phyloP scores from a whole-genome alignment of 305 asterid species.

The Petunia hybrid region DNA sequence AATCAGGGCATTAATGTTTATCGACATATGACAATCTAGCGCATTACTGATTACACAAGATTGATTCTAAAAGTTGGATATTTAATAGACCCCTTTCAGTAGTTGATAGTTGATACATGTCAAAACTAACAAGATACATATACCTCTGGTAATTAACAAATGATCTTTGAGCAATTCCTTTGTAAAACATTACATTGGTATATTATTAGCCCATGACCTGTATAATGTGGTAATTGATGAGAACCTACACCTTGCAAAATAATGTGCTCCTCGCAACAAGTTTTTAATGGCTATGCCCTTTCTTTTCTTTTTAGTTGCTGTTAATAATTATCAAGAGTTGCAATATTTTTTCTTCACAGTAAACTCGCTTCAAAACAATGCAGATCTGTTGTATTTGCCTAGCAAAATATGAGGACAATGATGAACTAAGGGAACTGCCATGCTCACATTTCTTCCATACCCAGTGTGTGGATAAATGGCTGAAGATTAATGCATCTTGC shows the following conservation, averaged over 20 bases:
- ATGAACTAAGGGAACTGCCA: conserved; percentile 31
- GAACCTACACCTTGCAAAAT: neutral
- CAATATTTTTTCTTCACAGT: neutral
- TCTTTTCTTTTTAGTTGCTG: neutral
- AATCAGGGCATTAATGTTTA: neutral
- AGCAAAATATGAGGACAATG: conserved; percentile 31
- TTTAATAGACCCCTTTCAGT: neutral
- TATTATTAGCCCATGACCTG: neutral
- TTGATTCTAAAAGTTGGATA: neutral
- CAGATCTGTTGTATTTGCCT: conserved; percentile 37
- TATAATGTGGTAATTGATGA: neutral
- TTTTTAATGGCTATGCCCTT: neutral
- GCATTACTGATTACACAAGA: neutral
- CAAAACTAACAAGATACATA: neutral
- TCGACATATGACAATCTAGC: neutral
- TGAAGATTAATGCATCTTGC: conserved; percentile 34
- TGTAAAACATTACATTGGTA: neutral
- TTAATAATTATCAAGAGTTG: neutral
- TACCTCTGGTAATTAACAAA: neutral
- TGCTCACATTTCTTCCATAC: conserved; percentile 33
- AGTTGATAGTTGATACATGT: neutral
- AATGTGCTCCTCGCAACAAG: too few species aligned
- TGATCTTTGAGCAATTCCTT: neutral
- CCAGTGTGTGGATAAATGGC: conserved; percentile 35
- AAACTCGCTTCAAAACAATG: neutral